Evolutionary conservation across 2,329 filamentous ascomycete species (phyloP), one percentile per base, ranked within the genome.

Genomic region (Didymella pinodella): DNA sequence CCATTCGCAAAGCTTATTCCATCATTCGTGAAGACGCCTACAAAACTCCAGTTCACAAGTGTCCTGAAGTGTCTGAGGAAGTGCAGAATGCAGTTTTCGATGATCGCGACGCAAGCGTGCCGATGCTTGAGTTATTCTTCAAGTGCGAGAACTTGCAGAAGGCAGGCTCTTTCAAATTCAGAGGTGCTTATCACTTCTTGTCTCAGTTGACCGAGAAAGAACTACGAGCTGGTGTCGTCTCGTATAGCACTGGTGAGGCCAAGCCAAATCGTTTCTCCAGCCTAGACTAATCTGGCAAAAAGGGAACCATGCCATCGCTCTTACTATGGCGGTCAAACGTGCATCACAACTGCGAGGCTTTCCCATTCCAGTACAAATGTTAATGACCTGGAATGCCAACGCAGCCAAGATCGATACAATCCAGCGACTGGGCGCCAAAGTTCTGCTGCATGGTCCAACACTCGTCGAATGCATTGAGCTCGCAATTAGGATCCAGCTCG

Each of bases 81-180:
- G 44, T 46, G 44, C 44, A 46, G 26, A 28, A 46, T 31, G 44
- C 44, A 32, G 11, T 46, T 31, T 46, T 46, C 26, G 26, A 46
- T 32, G 16, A 7, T 20, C 28, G 20, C 7, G 44, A 31, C 44
- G 28, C 44, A 46, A 46, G 16, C 16, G 26, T 46, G 26, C 28
- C 44, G 26, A 46, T 31, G 44, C 44, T 46, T 46, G 44, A 46
- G 44, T 46, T 46, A 31, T 46, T 31, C 44, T 46, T 46, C 44
- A 46, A 46, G 44, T 46, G 44, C 44, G 44, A 46, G 26, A 46
- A 46, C 11, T 46, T 46, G 44, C 44, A 46, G n/a, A 46, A 46
- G 28, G 44, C 44, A 46, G 44, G 44, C 26, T 46, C 44, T 31
- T 46, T 46, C 44, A 46, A 46, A 31, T 46, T 31, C 44, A 46